Conservation (phyloP, 331 rosid species). For the Rhamnella rubrinervis region DNA sequence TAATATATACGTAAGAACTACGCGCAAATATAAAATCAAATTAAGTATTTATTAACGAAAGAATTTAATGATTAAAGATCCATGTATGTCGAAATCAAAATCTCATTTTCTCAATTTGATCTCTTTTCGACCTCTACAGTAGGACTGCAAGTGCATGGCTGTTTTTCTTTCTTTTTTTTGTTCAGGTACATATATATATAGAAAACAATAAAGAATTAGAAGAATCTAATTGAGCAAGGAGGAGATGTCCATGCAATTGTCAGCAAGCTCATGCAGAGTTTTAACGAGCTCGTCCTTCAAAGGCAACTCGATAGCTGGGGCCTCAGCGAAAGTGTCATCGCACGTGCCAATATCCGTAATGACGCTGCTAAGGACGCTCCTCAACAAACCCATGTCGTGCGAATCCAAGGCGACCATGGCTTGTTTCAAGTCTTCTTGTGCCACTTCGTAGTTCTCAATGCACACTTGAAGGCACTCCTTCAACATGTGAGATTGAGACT, state of each 20-base stretch:
- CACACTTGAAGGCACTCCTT: not conserved
- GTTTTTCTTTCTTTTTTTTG: no score
- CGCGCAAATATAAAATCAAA: no score
- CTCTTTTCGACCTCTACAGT: no score
- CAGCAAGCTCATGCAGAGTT: constrained; percentile 3
- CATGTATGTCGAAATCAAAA: no score
- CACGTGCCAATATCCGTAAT: constrained; percentile 21
- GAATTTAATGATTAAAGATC: no score
- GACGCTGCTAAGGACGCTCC: constrained; percentile 7
- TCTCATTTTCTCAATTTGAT: no score
- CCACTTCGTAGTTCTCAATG: not conserved
- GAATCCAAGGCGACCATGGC: not conserved
- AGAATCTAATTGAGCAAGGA: not conserved
- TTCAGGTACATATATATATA: no score
- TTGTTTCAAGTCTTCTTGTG: not conserved
- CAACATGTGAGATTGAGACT: not conserved
- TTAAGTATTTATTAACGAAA: no score
- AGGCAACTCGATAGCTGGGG: not conserved
- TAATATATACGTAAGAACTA: no score
- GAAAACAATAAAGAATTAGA: no score
- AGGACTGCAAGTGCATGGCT: no score
- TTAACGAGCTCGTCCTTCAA: not conserved
- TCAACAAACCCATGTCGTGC: not conserved
- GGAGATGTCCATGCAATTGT: constrained; percentile 19
- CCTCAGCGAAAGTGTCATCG: constrained; percentile 8